phyloP scores from a whole-genome alignment of 73 alveolate species.

The Paramecium tetraurelia region DNA sequence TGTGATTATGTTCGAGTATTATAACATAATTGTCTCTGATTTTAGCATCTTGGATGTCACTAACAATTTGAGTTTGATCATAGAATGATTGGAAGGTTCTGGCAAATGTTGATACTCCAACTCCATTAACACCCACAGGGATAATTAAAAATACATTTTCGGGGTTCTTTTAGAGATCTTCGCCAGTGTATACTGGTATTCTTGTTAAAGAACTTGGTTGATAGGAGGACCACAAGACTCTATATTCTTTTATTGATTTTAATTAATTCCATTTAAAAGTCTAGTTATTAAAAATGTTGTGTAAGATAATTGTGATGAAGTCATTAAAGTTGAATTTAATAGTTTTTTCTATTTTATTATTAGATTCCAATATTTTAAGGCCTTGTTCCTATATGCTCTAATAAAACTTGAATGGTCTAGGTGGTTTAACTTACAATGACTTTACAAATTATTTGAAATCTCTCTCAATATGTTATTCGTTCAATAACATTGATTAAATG shows the following conservation, averaged over 20 bases:
- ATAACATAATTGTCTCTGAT: background rate
- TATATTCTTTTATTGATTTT: background rate
- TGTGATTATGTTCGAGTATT: background rate
- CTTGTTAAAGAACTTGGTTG: background rate
- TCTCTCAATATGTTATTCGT: background rate
- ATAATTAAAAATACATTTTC: background rate
- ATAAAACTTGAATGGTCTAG: constrained; percentile 21
- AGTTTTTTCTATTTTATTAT: no score
- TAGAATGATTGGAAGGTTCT: background rate
- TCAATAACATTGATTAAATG: background rate
- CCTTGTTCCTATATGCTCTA: background rate
- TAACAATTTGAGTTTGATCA: background rate
- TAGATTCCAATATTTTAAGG: no score
- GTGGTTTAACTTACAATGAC: background rate
- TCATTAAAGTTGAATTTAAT: background rate
- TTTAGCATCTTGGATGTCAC: background rate
- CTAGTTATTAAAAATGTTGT: background rate
- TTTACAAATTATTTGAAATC: background rate
- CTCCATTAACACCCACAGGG: background rate
- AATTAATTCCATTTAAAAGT: background rate
- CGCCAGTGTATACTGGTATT: background rate
- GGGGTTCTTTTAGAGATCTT: background rate
- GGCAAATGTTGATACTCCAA: background rate
- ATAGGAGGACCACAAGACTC: background rate
- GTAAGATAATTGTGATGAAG: background rate